These are phyloP conservation scores for Phytophthora tubulina DNA, from an alignment of 352 stramenopile species.

Conservation along the genomic window DNA sequence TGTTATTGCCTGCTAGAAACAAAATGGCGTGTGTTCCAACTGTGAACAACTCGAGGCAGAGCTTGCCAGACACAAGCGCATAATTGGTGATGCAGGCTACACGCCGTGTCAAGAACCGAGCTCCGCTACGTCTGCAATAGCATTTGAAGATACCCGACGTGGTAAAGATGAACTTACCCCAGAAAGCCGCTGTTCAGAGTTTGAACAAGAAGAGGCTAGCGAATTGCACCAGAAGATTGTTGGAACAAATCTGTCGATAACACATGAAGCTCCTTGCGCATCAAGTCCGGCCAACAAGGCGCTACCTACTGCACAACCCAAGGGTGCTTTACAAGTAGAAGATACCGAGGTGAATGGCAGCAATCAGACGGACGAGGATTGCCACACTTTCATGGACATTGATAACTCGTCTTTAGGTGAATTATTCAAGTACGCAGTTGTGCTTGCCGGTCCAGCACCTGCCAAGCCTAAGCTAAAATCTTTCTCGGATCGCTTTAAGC, in stretches of 20 bases:
- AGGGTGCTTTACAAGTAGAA: slow-evolving; percentile 11
- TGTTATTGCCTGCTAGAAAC: slow-evolving; percentile 15
- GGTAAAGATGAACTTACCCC: slow-evolving; percentile 22
- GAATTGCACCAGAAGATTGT: neutral
- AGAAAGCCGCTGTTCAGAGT: slow-evolving; percentile 23
- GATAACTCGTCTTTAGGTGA: slow-evolving; percentile 62
- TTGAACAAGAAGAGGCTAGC: slow-evolving; percentile 10
- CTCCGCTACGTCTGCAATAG: slow-evolving; percentile 3
- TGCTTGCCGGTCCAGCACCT: slow-evolving; percentile 60
- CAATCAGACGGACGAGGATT: slow-evolving; percentile 47
- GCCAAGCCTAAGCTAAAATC: slow-evolving; percentile 46
- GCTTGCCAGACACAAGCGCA: slow-evolving; percentile 15
- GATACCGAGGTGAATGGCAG: slow-evolving; percentile 25
- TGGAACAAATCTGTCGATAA: neutral
- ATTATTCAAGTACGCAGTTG: slow-evolving; percentile 79
- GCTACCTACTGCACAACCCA: neutral
- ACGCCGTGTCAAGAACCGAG: neutral
- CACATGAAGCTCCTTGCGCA: neutral
- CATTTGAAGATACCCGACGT: neutral
- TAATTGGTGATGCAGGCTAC: slow-evolving; percentile 7
- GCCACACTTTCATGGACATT: slow-evolving; percentile 42
- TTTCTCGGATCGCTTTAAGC: slow-evolving; percentile 52
- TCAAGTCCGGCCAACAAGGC: neutral
- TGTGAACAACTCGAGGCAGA: slow-evolving; percentile 31
- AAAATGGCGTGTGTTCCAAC: slow-evolving; percentile 29